Conservation (phyloP, 2,329 filamentous ascomycete genomes). For the Cladorrhinum sp. region DNA sequence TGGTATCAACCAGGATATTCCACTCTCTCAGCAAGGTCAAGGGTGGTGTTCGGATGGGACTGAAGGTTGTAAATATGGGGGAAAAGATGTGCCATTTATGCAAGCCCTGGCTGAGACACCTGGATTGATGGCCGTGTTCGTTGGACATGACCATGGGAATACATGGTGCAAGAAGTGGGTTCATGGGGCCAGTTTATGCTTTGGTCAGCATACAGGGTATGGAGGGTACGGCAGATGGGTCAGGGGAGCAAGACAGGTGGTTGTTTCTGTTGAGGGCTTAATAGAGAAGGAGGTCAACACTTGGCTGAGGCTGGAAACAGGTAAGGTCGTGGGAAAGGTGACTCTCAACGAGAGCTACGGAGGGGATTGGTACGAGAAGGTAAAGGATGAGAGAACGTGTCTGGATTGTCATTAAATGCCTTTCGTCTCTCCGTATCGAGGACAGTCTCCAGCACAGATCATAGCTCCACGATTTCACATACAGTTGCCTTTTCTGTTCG, state of each 20-base stretch:
- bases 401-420: slow-evolving; percentile 17
- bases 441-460: too few species aligned
- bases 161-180: slow-evolving; percentile 48
- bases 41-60: slow-evolving; percentile 33
- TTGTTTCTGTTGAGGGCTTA: slow-evolving; percentile 32
- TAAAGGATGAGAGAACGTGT: slow-evolving; percentile 27
- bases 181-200: slow-evolving; percentile 40
- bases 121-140: slow-evolving; percentile 52
- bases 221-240: slow-evolving; percentile 66
- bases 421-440: neutral
- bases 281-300: slow-evolving; percentile 40
- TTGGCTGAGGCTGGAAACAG: slow-evolving; percentile 51
- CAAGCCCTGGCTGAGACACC: slow-evolving; percentile 47
- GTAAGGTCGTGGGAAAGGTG: slow-evolving; percentile 42
- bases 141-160: slow-evolving; percentile 59
- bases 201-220: slow-evolving; percentile 65
- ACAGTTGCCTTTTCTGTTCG: too few species aligned
- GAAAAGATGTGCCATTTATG: slow-evolving; percentile 56
- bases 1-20: slow-evolving; percentile 35
- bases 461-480: too few species aligned
- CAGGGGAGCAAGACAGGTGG: slow-evolving; percentile 51
- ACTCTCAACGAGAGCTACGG: slow-evolving; percentile 53
- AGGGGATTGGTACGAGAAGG: slow-evolving; percentile 41
- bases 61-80: slow-evolving; percentile 34
- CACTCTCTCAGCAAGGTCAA: slow-evolving; percentile 32